Evolutionary conservation across 169 alveolate genomes (phyloP), one percentile per base, ranked within the genome.

Genomic region (Cryptosporidium sp.): DNA sequence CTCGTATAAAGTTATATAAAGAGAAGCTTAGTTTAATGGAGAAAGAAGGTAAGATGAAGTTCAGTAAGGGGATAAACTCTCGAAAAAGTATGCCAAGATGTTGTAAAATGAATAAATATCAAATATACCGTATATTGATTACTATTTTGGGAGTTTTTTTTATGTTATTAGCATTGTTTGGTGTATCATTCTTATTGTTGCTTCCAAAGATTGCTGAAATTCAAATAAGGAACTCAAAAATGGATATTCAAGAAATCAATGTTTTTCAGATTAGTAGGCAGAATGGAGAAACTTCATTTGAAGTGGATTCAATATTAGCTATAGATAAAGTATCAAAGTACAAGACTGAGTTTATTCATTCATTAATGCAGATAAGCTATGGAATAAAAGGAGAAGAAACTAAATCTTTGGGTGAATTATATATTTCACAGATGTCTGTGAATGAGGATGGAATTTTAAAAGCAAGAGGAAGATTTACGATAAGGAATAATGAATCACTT

Each of bases 391-490:
- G 73, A n/a, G 48, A 80, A 9, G 62, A 73, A 12, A 16, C 29
- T 3, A 37, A 23, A 6, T 4, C 2, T 31, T 39, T 80, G 7
- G 89, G 89, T 3, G 75, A 80, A 12, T 33, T 80, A 45, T 80
- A 44, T 31, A 39, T 80, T n/a, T 62, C 89, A 4, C 60, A 65
- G 44, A 35, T 80, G 8, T 37, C 26, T n/a, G 14, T 2, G 23
- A 80, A 45, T 1, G 37, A 60, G 14, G 70, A 80, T 62, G 75
- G 75, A 2, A 31, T 21, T 29, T 31, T 61, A 10, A 42, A 16
- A 0, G 75, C 89, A 44, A 80, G 65, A 60, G 75, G 89, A 18
- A 61, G 75, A 44, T 80, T 80, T n/a, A 80, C 89, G 21, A 45
- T 80, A 31, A 80, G 29, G 45, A 80, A 51, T 23, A 62, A 62